A percentile compares a stretch with the other conserved stretches of the same genome.
Conservation (phyloP, 345 rosid species). For the Moricandia moricandioides region DNA sequence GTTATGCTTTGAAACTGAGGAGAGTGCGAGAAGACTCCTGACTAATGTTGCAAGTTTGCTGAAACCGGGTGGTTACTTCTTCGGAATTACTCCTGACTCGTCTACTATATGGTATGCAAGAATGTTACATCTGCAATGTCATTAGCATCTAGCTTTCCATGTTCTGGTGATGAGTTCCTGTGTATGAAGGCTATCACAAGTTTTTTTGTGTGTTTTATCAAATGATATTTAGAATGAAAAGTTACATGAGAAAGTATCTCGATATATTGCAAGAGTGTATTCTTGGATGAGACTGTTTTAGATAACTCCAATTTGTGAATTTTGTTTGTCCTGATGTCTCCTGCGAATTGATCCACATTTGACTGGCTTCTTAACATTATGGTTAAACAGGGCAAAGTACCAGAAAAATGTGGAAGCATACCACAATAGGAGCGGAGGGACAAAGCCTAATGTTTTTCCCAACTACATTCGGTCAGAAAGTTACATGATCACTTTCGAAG, state of each 20-base stretch:
- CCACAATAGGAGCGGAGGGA: slow-evolving; percentile 76
- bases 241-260: neutral
- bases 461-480: slow-evolving; percentile 91
- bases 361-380: slow-evolving; percentile 9
- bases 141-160: neutral
- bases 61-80: slow-evolving; percentile 94
- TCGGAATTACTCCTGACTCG: slow-evolving; percentile 95
- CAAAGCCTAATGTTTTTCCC: slow-evolving; percentile 84
- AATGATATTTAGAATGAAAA: neutral
- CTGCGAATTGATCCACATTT: neutral
- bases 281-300: neutral
- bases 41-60: slow-evolving; percentile 77
- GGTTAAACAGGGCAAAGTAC: slow-evolving; percentile 80
- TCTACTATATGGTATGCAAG: slow-evolving; percentile 94
- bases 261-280: neutral
- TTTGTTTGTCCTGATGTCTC: neutral
- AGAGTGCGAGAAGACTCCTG: slow-evolving; percentile 81
- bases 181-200: neutral
- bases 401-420: slow-evolving; percentile 98
- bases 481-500: slow-evolving; percentile 89
- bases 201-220: neutral
- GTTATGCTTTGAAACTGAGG: slow-evolving; percentile 91
- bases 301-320: neutral
- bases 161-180: neutral
- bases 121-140: slow-evolving; percentile 2